These are phyloP conservation scores for Daldinia sp. DNA, from an alignment of 2,329 filamentous ascomycete species.

Conservation along the genomic window DNA sequence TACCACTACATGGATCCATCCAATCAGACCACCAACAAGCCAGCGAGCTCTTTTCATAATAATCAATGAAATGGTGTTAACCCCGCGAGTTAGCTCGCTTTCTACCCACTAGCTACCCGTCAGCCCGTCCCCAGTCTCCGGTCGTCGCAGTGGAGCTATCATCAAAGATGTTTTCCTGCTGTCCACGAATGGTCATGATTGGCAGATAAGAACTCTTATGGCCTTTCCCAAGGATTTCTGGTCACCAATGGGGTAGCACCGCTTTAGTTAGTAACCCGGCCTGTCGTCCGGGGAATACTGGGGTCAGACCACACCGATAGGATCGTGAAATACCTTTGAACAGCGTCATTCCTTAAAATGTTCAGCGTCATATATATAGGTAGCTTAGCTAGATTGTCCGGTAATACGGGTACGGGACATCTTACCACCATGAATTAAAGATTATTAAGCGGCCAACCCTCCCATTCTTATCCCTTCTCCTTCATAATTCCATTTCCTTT, in stretches of 20 bases:
- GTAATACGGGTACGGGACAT: slow-evolving; percentile 3
- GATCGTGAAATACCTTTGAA: slow-evolving; percentile 35
- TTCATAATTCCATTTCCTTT: background rate
- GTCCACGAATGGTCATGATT: slow-evolving; percentile 30
- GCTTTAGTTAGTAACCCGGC: slow-evolving; percentile 8
- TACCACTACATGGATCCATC: slow-evolving; percentile 3
- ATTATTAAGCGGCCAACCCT: slow-evolving; percentile 13
- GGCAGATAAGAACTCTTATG: slow-evolving; percentile 34
- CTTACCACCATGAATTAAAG: slow-evolving; percentile 15
- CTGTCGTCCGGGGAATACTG: slow-evolving; percentile 10
- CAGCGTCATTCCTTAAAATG: slow-evolving; percentile 27
- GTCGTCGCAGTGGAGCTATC: slow-evolving; percentile 34
- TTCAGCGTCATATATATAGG: slow-evolving; percentile 22
- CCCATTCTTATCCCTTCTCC: slow-evolving; percentile 5
- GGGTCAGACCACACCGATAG: slow-evolving; percentile 29
- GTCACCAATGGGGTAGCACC: slow-evolving; percentile 27
- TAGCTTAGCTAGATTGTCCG: background rate
- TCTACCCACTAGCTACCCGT: background rate
- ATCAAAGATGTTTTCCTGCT: slow-evolving; percentile 23
- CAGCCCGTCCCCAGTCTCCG: slow-evolving; percentile 10
- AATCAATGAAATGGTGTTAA: slow-evolving; percentile 8
- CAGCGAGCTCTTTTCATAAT: background rate
- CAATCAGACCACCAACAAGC: slow-evolving; percentile 11
- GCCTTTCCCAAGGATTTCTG: background rate
- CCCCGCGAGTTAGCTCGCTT: slow-evolving; percentile 13